Evolutionary conservation across 179 eudicot species (phyloP), one percentile per base, ranked within the genome.

Genomic region (Camellia oleifera): DNA sequence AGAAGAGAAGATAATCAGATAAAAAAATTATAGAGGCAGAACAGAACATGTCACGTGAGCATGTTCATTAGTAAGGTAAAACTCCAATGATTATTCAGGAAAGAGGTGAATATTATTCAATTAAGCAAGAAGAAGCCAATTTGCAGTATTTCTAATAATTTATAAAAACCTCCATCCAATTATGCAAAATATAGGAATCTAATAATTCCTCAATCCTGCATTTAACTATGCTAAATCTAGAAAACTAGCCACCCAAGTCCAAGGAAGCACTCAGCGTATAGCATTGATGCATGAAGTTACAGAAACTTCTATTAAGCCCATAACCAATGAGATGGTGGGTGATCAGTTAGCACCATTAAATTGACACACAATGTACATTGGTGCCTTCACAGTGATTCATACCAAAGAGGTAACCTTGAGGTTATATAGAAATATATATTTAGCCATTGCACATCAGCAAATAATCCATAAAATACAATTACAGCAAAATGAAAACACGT

Each of bases 161-260:
- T 6, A 3, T 14, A 60, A 60, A 26, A 60, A 6, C 18, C 62
- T 15, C 18, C 18, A 13, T 7, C 45, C 32, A 15, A 17, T 10
- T 56, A 12, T 26, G 77, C 77, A 32, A 73, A 53, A 72, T 23
- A 2, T 20, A 9, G n/a, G 75, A 20, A 10, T 20, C 75, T 11
- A 11, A 72, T 15, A 50, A 12, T 72, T 2, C 42, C 15, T 9
- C 42, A 71, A 71, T n/a, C 58, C 75, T 50, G 40, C 44, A 11
- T 14, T 32, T 56, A 17, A 18, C 14, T 32, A 14, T 9, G 60
- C 64, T 54, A 57, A 42, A 60, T 75, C 17, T 17, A 2, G 53
- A 20, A 75, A 60, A n/a, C 68, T 8, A 44, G 68, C 53, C 40
- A 75, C 60, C 13, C 0, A 74, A 75, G 53, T 75, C 9, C 78